phyloP scores from a whole-genome alignment of 2,329 filamentous ascomycete genomes.

The Colletotrichum sp. region DNA sequence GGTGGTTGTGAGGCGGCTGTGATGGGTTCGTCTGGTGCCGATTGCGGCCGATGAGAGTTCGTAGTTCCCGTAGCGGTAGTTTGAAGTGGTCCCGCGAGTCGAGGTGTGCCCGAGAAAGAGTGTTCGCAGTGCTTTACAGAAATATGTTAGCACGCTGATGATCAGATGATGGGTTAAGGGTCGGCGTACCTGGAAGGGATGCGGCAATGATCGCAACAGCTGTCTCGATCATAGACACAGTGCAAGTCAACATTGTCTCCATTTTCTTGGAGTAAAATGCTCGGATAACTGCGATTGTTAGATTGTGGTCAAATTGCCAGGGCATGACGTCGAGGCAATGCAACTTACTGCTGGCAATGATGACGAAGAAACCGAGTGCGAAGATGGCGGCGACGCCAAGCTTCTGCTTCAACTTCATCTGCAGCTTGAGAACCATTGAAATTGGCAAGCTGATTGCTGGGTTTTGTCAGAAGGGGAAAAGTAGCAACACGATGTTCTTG shows the following conservation, averaged over 20 bases:
- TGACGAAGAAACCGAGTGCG: slow-evolving; percentile 33
- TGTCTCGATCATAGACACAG: slow-evolving; percentile 42
- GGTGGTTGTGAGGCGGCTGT: slow-evolving; percentile 11
- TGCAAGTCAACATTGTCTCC: slow-evolving; percentile 41
- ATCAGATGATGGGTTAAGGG: not conserved
- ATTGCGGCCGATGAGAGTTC: slow-evolving; percentile 9
- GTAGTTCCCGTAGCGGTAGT: slow-evolving; percentile 15
- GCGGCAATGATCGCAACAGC: slow-evolving; percentile 44
- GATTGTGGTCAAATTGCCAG: not conserved
- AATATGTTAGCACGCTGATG: not conserved
- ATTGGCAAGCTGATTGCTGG: slow-evolving; percentile 36
- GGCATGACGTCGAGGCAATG: fast-evolving
- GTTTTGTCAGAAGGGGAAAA: not conserved
- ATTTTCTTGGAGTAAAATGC: slow-evolving; percentile 37
- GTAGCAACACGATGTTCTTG: not conserved
- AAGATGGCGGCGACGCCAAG: slow-evolving; percentile 35
- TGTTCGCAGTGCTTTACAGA: not conserved
- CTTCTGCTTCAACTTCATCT: slow-evolving; percentile 37
- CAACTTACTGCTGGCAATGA: slow-evolving; percentile 33
- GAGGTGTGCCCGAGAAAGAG: slow-evolving; percentile 13
- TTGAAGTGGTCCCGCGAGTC: not conserved
- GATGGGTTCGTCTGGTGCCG: not conserved
- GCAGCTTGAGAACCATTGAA: slow-evolving; percentile 37
- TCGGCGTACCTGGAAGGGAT: slow-evolving; percentile 36
- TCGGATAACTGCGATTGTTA: slow-evolving; percentile 29